A percentile compares a stretch with the other conserved stretches of the same genome.
Evolutionary conservation across 2,329 filamentous ascomycete genomes (phyloP).

Genomic region (Bipolaris cookei): DNA sequence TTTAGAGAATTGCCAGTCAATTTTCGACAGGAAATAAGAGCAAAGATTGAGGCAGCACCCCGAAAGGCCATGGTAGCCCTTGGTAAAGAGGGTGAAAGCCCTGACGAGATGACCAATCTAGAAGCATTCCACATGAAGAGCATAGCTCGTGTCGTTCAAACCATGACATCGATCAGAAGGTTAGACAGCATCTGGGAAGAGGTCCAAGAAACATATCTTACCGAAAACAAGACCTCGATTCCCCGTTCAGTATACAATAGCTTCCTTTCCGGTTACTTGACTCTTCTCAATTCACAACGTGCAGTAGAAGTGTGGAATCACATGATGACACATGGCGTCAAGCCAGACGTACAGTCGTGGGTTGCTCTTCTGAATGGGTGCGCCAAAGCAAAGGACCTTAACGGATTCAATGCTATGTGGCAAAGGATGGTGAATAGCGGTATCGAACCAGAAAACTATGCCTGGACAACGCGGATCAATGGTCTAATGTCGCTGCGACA

Average conservation of each 20-base stretch:
- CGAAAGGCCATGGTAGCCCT: conserved; percentile 26
- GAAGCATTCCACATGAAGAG: conserved; percentile 34
- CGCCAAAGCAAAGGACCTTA: conserved; percentile 63
- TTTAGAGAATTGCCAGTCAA: conserved; percentile 27
- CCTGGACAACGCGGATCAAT: conserved; percentile 75
- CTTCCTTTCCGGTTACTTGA: conserved; percentile 58
- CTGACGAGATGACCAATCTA: conserved; percentile 23
- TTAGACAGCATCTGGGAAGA: conserved; percentile 39
- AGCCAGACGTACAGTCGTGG: conserved; percentile 71
- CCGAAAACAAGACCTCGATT: conserved; percentile 23
- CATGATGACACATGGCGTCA: conserved; percentile 61
- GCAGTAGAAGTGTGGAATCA: conserved; percentile 65
- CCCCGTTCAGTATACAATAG: conserved; percentile 49
- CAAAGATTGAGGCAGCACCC: conserved; percentile 34
- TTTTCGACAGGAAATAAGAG: conserved; percentile 21
- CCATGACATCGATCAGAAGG: conserved; percentile 13
- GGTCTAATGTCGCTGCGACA: conserved; percentile 66
- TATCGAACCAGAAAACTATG: conserved; percentile 65
- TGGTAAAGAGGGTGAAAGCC: conserved; percentile 11
- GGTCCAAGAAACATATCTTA: conserved; percentile 25
- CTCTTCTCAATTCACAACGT: conserved; percentile 49
- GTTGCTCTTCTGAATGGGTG: conserved; percentile 76
- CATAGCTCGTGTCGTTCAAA: conserved; percentile 35
- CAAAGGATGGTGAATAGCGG: conserved; percentile 63
- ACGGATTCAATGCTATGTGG: conserved; percentile 73